Percentiles rank a stretch among this genome's conserved stretches.
Evolutionary conservation across 2,329 filamentous ascomycete species (phyloP).

Genomic region (Fusarium sambucinum): DNA sequence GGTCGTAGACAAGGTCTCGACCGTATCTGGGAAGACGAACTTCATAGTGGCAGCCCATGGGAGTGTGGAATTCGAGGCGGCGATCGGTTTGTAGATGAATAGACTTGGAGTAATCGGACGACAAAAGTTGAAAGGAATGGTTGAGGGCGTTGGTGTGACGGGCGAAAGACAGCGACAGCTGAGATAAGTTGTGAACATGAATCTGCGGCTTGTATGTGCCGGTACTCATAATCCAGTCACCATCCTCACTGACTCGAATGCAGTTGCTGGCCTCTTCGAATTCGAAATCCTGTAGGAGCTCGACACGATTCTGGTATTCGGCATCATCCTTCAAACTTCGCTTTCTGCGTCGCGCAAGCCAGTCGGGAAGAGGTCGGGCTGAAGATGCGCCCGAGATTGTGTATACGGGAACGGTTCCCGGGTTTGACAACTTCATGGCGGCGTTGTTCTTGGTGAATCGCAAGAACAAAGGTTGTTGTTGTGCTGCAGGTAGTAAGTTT

Average conservation of each 20-base stretch:
- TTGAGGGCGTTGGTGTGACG: conserved; percentile 94
- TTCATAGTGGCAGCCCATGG: conserved; percentile 86
- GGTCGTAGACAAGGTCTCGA: conserved; percentile 87
- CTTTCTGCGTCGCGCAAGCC: conserved; percentile 91
- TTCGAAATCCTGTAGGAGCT: conserved; percentile 96
- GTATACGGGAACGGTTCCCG: conserved; percentile 88
- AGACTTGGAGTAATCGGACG: conserved; percentile 92
- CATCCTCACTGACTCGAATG: conserved; percentile 91
- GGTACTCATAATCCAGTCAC: conserved; percentile 96
- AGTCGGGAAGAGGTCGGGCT: conserved; percentile 90
- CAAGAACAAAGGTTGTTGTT: conserved; percentile 29
- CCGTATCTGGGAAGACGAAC: conserved; percentile 94
- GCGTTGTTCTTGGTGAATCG: conserved; percentile 19
- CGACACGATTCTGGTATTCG: conserved; percentile 93
- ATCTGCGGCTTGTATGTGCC: conserved; percentile 79
- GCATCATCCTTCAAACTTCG: conserved; percentile 90
- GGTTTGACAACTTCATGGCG: conserved; percentile 83
- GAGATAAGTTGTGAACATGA: conserved; percentile 93
- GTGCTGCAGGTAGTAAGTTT: conserved; percentile 34
- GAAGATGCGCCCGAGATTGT: conserved; percentile 93
- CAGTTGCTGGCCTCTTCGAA: conserved; percentile 96
- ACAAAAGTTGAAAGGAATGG: conserved; percentile 88
- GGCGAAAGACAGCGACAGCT: conserved; percentile 92
- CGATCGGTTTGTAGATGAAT: conserved; percentile 93
- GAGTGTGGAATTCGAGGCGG: conserved; percentile 92